Base-by-base conservation (phyloP, 129 eudicot genomes). In the Heracleum sosnowskyi region DNA sequence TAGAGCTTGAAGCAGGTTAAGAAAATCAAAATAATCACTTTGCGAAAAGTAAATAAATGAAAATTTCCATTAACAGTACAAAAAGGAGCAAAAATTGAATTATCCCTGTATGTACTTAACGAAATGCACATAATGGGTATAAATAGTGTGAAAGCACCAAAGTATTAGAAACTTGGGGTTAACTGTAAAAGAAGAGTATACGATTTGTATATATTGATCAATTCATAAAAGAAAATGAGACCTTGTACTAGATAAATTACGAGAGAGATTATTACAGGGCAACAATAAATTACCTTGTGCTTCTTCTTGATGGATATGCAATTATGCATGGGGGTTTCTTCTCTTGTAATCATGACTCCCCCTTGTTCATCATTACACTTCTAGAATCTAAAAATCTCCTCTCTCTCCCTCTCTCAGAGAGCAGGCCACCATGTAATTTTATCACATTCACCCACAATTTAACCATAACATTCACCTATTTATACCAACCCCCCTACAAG, bases 311-410 rank as follows among this genome's bases (percentile, higher is more conserved):
- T 60, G 17, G 34, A 60, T 60, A 60, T 57, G 68, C 77, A 84
- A 17, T n/a, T 60, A 60, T 57, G 68, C 77, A 84, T 77, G 86
- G 82, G 72, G 72, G 83, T 85, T 72, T 55, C 86, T 72, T 82
- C 84, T 76, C 75, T 81, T 63, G 82, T 71, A 83, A 86, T 86
- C 77, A 85, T 85, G 83, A 77, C 81, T 73, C 81, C 70, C 74
- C 47, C 73, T 31, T 7, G 22, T 80, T 81, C 90, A 91, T 89
- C 90, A 91, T 91, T 87, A 77, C 88, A 57, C 76, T 42, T 73
- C 81, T 80, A 81, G 88, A 89, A 84, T 82, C 41, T 82, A 41
- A 41, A 18, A 0, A 31, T 42, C 64, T 79, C 74, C 74, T 72
- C 39, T 60, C 64, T 26, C 51, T 74, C 83, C 75, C 78, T 75